Base-by-base conservation (phyloP, 345 rosid genomes). In the Sisymbrium altissimum region DNA sequence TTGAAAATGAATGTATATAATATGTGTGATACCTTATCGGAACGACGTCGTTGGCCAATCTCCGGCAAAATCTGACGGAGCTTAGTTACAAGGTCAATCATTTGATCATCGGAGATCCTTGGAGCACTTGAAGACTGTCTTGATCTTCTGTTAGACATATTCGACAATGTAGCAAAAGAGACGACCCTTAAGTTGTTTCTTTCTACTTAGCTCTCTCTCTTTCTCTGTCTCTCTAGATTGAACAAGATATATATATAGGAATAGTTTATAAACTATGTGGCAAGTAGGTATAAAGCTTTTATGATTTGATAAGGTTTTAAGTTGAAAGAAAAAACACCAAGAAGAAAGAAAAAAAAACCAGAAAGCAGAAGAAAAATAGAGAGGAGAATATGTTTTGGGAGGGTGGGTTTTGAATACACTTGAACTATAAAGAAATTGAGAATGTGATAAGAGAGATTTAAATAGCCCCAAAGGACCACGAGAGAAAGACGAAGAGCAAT, bases 101-200 rank as follows among this genome's bases (percentile, higher is more conserved):
- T 94, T 79, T 91, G 98, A 73, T 88, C 95, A 78, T 94, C 97
- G 9, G 78, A 86, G 86, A 94, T 94, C 77, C 97, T 83, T 2
- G 98, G 81, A 73, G 58, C 73, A 35, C 88, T 73, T 10, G 88
- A 68, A 52, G 67, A 60, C 67, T 87, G 95, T 83, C 95, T 91
- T 32, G 96, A 83, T 81, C 97, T 88, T 79, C 98, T 83, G 82
- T 85, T 79, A 54, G 98, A 91, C 98, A 94, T n/a, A n/a, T 55
- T 54, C 52, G 21, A 44, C 29, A 63, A 64, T 76, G 75, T 52
- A 39, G 74, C 21, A 68, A 68, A 44, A 49, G 41, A 14, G 29
- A 58, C 19, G 2, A 32, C 19, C 19, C 68, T 39, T 39, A 18
- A 17, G 17, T 38, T 48, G 60, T 50, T 41, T 66, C 46, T 12